Evolutionary conservation across 495 filamentous ascomycete species (phyloP).

Genomic region (Viridothelium virens): DNA sequence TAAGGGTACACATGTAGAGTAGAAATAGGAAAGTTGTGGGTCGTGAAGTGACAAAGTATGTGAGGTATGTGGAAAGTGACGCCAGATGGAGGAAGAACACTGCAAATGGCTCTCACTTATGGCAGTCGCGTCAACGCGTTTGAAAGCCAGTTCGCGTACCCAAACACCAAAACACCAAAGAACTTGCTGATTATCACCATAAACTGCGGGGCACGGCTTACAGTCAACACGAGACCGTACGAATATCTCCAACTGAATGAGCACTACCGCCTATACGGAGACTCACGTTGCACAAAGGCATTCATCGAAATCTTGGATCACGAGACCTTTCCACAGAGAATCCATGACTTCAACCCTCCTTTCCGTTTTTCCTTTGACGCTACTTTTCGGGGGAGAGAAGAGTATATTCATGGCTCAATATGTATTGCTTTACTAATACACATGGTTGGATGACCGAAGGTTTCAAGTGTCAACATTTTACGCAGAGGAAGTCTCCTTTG

Average conservation of each 20-base stretch:
- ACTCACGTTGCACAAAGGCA: too few species aligned
- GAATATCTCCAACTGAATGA: too few species aligned
- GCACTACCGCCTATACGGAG: too few species aligned
- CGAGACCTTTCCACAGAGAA: too few species aligned
- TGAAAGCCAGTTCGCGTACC: not conserved
- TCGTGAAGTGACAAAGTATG: not conserved
- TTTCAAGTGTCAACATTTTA: constrained; percentile 15
- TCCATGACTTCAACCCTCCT: too few species aligned
- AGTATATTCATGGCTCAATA: not conserved
- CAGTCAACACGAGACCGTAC: too few species aligned
- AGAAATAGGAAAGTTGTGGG: not conserved
- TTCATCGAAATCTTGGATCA: too few species aligned
- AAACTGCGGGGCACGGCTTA: too few species aligned
- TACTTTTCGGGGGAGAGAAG: too few species aligned
- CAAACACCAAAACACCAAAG: not conserved
- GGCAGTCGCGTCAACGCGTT: not conserved
- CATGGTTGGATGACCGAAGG: constrained; percentile 7
- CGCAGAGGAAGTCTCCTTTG: constrained; percentile 38
- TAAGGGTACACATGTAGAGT: not conserved
- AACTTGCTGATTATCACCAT: not conserved
- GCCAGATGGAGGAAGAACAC: not conserved
- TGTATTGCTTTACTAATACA: not conserved
- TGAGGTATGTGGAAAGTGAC: not conserved
- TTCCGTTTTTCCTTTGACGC: too few species aligned
- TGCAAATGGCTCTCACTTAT: not conserved